Evolutionary conservation across 768 basidiomycete genomes (phyloP).

Genomic region (Hydnomerulius pinastri): DNA sequence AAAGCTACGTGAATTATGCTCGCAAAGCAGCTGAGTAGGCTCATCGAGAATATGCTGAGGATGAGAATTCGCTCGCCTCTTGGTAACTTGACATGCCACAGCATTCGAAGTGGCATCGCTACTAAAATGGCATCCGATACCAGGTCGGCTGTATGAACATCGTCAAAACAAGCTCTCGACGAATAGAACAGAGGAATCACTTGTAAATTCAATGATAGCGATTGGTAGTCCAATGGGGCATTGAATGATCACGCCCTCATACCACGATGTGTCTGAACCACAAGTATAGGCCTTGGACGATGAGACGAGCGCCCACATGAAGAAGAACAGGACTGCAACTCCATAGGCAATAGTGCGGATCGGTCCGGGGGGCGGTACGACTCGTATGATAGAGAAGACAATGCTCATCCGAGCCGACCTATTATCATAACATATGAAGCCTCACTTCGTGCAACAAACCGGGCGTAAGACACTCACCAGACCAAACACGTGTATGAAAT

Average conservation of each 20-base stretch:
- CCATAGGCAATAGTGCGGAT: conserved; percentile 2
- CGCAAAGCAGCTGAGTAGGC: conserved; percentile 6
- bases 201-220: conserved; percentile 5
- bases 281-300: conserved; percentile 13
- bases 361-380: not conserved
- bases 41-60: conserved; percentile 12
- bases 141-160: conserved; percentile 8
- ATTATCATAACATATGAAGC: not conserved
- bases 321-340: conserved; percentile 5
- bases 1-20: conserved; percentile 15
- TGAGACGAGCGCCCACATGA: conserved; percentile 10
- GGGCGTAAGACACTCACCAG: conserved; percentile 8
- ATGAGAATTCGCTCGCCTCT: conserved; percentile 13
- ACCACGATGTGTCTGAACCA: conserved; percentile 11
- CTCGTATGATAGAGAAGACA: conserved; percentile 14
- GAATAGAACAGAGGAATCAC: not conserved
- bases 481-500: conserved; percentile 3
- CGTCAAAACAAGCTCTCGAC: not conserved
- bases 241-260: not conserved
- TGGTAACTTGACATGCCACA: conserved; percentile 7
- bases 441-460: not conserved
- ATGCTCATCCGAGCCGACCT: conserved; percentile 20
- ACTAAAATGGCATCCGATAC: conserved; percentile 11
- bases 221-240: conserved; percentile 6
- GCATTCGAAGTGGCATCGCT: conserved; percentile 7